phyloP scores from a whole-genome alignment of 2,329 filamentous ascomycete genomes.

The Neofusicoccum parvum region DNA sequence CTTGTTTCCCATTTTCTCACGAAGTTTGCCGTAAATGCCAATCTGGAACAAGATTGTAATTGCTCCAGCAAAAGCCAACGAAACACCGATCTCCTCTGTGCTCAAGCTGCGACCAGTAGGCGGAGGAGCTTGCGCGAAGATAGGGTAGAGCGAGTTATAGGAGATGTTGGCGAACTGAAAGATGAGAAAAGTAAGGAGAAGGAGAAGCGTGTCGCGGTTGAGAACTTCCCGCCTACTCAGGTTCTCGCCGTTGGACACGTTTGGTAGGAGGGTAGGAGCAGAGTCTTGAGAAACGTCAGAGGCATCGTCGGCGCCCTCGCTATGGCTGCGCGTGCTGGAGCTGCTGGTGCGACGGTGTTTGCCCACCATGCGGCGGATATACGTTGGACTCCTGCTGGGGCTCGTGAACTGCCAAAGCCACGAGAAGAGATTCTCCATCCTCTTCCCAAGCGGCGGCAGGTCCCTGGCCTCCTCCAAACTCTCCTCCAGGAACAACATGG shows the following conservation, averaged over 20 bases:
- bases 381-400: slow-evolving; percentile 60
- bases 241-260: slow-evolving; percentile 37
- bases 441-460: slow-evolving; percentile 61
- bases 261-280: slow-evolving; percentile 45
- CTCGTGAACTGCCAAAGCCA: slow-evolving; percentile 72
- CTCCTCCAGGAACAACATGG: slow-evolving; percentile 83
- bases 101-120: slow-evolving; percentile 77
- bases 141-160: slow-evolving; percentile 93
- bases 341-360: slow-evolving; percentile 32
- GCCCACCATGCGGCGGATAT: slow-evolving; percentile 49
- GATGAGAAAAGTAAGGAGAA: slow-evolving; percentile 84
- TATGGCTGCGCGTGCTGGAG: slow-evolving; percentile 45
- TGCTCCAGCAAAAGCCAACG: slow-evolving; percentile 78
- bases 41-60: slow-evolving; percentile 91
- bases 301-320: slow-evolving; percentile 47
- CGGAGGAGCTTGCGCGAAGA: slow-evolving; percentile 76
- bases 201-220: slow-evolving; percentile 77
- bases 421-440: slow-evolving; percentile 62
- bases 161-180: slow-evolving; percentile 94
- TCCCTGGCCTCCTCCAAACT: slow-evolving; percentile 70
- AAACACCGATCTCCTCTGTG: slow-evolving; percentile 81
- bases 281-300: slow-evolving; percentile 29
- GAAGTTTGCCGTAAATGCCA: slow-evolving; percentile 77
- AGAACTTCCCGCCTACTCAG: slow-evolving; percentile 64
- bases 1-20: slow-evolving; percentile 80